A percentile compares a stretch with the other conserved stretches of the same genome.
phyloP scores from a whole-genome alignment of 2,329 filamentous ascomycete genomes.

The Fusarium abutilonis region DNA sequence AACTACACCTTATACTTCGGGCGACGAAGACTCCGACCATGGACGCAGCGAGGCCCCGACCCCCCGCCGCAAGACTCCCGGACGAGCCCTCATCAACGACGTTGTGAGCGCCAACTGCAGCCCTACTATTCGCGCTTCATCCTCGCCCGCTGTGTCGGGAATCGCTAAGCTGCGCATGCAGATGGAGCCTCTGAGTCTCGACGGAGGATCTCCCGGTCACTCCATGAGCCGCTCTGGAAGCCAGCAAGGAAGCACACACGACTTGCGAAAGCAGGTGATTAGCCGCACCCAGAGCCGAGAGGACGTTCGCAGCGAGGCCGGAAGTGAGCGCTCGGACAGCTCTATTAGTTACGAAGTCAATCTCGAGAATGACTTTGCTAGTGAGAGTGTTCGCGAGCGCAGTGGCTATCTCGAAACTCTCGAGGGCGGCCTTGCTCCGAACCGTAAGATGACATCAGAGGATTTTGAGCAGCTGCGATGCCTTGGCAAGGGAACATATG shows the following conservation, averaged over 20 bases:
- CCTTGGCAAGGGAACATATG: conserved; percentile 95
- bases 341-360: conserved; percentile 85
- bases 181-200: conserved; percentile 79
- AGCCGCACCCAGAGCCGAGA: conserved; percentile 65
- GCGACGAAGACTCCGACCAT: conserved; percentile 67
- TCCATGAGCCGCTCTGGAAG: conserved; percentile 66
- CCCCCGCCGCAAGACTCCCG: conserved; percentile 50
- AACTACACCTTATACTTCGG: conserved; percentile 63
- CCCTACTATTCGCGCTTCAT: conserved; percentile 63
- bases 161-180: conserved; percentile 86
- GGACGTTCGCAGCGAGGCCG: conserved; percentile 62
- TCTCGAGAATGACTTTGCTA: conserved; percentile 86
- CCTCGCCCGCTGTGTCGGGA: conserved; percentile 70
- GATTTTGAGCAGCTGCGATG: conserved; percentile 93
- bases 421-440: conserved; percentile 64
- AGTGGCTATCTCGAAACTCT: conserved; percentile 56
- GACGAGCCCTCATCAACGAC: conserved; percentile 60
- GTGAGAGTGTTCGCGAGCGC: conserved; percentile 65
- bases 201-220: conserved; percentile 63
- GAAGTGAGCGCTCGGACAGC: conserved; percentile 71
- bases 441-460: conserved; percentile 86
- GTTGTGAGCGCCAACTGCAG: conserved; percentile 72
- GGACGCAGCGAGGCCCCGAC: conserved; percentile 54
- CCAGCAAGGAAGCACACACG: conserved; percentile 44
- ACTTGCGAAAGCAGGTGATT: conserved; percentile 65